Base-by-base conservation (phyloP, 2,329 filamentous ascomycete genomes). In the Immersiporthe knoxdaviesiana region DNA sequence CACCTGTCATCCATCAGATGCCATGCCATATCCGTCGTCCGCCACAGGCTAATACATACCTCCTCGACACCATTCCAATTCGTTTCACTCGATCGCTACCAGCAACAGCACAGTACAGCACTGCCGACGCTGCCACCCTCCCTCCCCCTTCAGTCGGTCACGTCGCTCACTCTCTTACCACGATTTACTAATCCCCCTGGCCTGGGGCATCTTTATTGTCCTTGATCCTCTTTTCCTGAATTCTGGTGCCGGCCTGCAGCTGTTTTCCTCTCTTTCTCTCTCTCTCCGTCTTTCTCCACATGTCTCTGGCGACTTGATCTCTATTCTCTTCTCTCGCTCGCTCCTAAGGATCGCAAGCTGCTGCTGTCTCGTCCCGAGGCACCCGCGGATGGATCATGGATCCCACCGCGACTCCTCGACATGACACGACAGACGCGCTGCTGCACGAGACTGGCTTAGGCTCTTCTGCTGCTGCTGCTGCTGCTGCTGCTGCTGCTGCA, bases 351-450 rank as follows among this genome's bases (percentile, higher is more conserved):
- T n/a, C n/a, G n/a, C n/a, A n/a, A n/a, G 37, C 41, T 44, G 41
- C 16, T 44, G 32, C 30, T 56, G 39, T 24, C 39, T 24, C n/a
- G 10, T 8, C 60, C 27, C 27, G n/a, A 50, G 32, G 27, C 35
- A 66, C 39, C 18, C 5, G 37, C 41, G 56, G 27, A 52, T 35
- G 54, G 56, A 60, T 24, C 65, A 66, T 66, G 65, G 56, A 66
- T 21, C n/a, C 65, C 65, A 52, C 27, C 56, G 56, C 65, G 37
- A 27, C 54, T 18, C 41, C 65, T 18, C 44, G 41, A 60, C 39
- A 66, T 27, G 65, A 50, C 54, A 59, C 64, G 64, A 58, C 54
- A 58, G 52, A 37, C 30, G 64, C 64, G 39, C 64, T 54, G 50
- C 64, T 54, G 50, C 64, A 66, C 18, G 37, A 60, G 52, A 32